phyloP scores from a whole-genome alignment of 2,329 filamentous ascomycete species.

The Beauveria caledonica region DNA sequence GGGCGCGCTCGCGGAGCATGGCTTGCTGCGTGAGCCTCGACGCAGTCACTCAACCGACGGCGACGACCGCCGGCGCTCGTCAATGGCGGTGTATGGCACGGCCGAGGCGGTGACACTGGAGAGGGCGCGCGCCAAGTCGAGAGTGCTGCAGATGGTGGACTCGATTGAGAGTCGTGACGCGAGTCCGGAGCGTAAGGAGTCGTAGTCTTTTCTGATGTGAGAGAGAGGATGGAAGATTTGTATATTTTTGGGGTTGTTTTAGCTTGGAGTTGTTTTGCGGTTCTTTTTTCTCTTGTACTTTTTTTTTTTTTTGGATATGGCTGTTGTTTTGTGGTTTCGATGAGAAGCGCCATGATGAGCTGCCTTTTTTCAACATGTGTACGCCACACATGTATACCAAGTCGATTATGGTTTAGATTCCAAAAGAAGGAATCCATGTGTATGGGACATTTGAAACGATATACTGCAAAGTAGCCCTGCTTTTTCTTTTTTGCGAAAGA shows the following conservation, averaged over 20 bases:
- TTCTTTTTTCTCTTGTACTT: not conserved
- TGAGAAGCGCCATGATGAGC: not conserved
- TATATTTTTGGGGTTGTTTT: not conserved
- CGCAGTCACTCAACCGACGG: slow-evolving; percentile 21
- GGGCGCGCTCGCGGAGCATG: slow-evolving; percentile 13
- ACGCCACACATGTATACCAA: not conserved
- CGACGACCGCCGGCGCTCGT: slow-evolving; percentile 21
- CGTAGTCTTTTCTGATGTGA: not conserved
- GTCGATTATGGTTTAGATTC: not conserved
- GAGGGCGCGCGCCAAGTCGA: slow-evolving; percentile 28
- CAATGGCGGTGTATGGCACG: slow-evolving; percentile 29
- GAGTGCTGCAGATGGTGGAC: slow-evolving; percentile 49
- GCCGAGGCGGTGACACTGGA: slow-evolving; percentile 40
- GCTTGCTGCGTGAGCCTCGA: slow-evolving; percentile 4
- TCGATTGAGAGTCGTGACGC: slow-evolving; percentile 39
- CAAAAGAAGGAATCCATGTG: not conserved
- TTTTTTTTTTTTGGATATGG: not conserved
- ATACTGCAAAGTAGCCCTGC: not conserved
- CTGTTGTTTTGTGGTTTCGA: not conserved
- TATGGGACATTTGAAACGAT: not conserved
- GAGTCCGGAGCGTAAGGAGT: slow-evolving; percentile 26
- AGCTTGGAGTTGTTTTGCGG: not conserved
- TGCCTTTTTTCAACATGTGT: not conserved
- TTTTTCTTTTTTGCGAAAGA: not conserved
- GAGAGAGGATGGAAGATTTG: not conserved